A percentile compares a stretch with the other conserved stretches of the same genome.
Evolutionary conservation across 768 basidiomycete species (phyloP).

Genomic region (Mycena floridula): DNA sequence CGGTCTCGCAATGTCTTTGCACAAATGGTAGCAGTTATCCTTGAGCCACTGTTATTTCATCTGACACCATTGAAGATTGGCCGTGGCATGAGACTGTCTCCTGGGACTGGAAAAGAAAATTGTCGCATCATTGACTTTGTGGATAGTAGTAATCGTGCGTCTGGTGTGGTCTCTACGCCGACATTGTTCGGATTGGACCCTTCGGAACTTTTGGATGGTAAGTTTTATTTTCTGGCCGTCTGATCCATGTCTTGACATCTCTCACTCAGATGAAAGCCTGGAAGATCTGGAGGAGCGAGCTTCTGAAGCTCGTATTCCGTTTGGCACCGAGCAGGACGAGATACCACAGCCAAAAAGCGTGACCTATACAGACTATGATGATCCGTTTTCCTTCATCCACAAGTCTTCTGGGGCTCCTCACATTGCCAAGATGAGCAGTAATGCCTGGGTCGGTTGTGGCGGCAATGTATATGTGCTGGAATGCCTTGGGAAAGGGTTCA

Average conservation of each 20-base stretch:
- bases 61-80: conserved; percentile 58
- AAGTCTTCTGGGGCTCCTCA: conserved; percentile 48
- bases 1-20: conserved; percentile 84
- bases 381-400: conserved; percentile 59
- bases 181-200: conserved; percentile 85
- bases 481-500: conserved; percentile 61
- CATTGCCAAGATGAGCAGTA: conserved; percentile 44
- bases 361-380: conserved; percentile 70
- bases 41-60: background rate
- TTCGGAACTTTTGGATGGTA: conserved; percentile 61
- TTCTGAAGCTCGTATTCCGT: conserved; percentile 12
- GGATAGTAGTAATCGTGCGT: conserved; percentile 61
- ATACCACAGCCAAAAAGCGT: conserved; percentile 56
- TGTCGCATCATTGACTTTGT: conserved; percentile 92
- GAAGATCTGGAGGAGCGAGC: conserved; percentile 41
- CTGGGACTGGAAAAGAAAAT: conserved; percentile 71
- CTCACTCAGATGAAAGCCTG: conserved; percentile 41
- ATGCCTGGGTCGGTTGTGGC: conserved; percentile 82
- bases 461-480: conserved; percentile 66
- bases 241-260: too few relatives aligned
- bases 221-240: conserved; percentile 5
- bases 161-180: conserved; percentile 72
- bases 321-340: conserved; percentile 12
- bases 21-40: conserved; percentile 66
- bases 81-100: conserved; percentile 84